phyloP scores from a whole-genome alignment of 495 filamentous ascomycete species.

The Podospora didyma region DNA sequence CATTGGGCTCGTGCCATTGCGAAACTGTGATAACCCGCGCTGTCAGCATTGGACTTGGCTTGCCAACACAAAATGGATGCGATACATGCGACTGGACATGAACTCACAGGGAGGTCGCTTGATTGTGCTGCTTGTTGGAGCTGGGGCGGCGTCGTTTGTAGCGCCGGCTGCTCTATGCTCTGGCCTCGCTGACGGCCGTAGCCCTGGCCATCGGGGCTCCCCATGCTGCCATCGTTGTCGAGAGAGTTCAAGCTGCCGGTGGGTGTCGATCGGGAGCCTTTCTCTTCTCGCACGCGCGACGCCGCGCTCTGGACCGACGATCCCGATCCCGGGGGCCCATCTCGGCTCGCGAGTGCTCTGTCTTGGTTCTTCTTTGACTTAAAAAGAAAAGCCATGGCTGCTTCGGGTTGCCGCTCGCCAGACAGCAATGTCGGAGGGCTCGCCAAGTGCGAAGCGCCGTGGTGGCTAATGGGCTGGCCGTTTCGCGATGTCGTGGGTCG shows the following conservation, averaged over 20 bases:
- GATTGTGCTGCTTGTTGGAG: constrained; percentile 22
- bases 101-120: constrained; percentile 47
- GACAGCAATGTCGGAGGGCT: constrained; percentile 3
- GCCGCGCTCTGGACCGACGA: constrained; percentile 33
- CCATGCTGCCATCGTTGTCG: constrained; percentile 42
- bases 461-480: constrained; percentile 2
- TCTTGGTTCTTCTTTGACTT: constrained; percentile 65
- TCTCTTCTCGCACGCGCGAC: constrained; percentile 45
- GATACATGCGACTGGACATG: not conserved
- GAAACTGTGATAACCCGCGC: constrained; percentile 33
- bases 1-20: constrained; percentile 32
- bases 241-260: constrained; percentile 52
- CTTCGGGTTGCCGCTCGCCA: constrained; percentile 2
- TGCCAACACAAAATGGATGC: not conserved
- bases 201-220: constrained; percentile 46
- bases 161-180: constrained; percentile 35
- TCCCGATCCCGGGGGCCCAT: constrained; percentile 36
- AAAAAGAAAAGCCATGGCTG: constrained; percentile 69
- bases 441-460: constrained; percentile 8
- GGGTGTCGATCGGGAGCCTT: constrained; percentile 47
- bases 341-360: constrained; percentile 41
- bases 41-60: not conserved
- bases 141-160: constrained; percentile 22
- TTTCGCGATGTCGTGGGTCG: constrained; percentile 2
- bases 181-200: constrained; percentile 33